Conservation (phyloP, 2,329 filamentous ascomycete species). For the Ceratocystis lukuohia region DNA sequence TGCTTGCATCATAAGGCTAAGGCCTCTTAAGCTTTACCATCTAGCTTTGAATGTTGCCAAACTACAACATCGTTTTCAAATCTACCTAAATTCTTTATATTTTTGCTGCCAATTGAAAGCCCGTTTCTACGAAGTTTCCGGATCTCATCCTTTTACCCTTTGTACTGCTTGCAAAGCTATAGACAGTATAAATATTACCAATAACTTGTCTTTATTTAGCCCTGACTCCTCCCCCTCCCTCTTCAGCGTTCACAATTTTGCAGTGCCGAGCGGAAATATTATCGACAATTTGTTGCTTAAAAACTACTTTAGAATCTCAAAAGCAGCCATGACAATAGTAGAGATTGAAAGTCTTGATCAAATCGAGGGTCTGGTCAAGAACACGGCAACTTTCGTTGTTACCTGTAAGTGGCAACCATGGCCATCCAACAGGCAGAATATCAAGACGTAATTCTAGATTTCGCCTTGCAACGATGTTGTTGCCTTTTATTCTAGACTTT, state of each 20-base stretch:
- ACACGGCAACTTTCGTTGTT: constrained; percentile 67
- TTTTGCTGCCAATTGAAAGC: too few species aligned
- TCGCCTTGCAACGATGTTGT: background rate
- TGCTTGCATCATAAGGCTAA: constrained; percentile 7
- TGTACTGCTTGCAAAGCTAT: too few species aligned
- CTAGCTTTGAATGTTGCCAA: background rate
- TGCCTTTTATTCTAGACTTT: background rate
- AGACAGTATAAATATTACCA: too few species aligned
- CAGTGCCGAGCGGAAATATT: background rate
- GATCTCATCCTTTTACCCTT: too few species aligned
- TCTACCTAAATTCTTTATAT: too few species aligned
- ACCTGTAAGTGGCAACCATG: constrained; percentile 54
- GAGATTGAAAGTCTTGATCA: constrained; percentile 41
- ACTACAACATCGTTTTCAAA: background rate
- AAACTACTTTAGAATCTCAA: background rate
- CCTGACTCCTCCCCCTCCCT: background rate
- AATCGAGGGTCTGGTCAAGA: constrained; percentile 53
- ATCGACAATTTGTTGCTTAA: background rate
- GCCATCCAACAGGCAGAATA: background rate
- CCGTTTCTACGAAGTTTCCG: too few species aligned
- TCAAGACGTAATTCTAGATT: background rate
- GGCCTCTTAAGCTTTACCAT: background rate
- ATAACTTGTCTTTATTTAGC: background rate
- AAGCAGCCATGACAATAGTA: constrained; percentile 8
- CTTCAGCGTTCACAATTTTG: background rate